A percentile compares a stretch with the other conserved stretches of the same genome.
Conservation (phyloP, 768 basidiomycete genomes). For the Cystofilobasidium bisporidii region DNA sequence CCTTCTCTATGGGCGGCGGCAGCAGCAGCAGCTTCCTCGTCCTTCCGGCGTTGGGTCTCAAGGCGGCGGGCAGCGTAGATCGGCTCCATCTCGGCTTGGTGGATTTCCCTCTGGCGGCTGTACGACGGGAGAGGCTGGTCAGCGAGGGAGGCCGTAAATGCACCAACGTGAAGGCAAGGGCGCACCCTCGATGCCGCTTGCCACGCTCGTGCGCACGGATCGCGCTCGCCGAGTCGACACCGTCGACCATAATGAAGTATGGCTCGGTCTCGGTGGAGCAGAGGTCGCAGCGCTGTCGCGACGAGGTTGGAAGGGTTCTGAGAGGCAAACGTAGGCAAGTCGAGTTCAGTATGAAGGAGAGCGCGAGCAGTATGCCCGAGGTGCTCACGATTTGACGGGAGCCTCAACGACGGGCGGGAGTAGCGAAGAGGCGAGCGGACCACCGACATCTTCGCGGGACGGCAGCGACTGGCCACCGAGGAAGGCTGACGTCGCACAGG, state of each 20-base stretch:
- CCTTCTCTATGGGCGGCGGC: background rate
- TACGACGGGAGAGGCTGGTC: too few relatives aligned
- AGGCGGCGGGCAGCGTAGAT: background rate
- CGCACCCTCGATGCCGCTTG: conserved; percentile 13
- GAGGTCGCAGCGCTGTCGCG: background rate
- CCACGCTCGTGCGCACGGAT: conserved; percentile 5
- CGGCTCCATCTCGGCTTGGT: background rate
- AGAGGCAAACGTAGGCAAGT: too few relatives aligned
- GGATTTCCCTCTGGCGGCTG: background rate
- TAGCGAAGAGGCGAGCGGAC: background rate
- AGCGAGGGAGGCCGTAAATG: too few relatives aligned
- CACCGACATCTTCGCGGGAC: background rate
- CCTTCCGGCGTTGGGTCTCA: background rate
- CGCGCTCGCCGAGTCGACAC: background rate
- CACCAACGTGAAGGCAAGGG: too few relatives aligned
- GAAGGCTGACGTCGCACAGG: conserved; percentile 13
- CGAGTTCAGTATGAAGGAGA: too few relatives aligned
- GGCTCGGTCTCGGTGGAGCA: conserved; percentile 11
- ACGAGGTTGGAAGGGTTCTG: background rate
- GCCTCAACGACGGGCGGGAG: background rate
- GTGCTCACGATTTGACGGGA: conserved; percentile 1
- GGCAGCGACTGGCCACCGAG: background rate
- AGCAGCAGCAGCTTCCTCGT: background rate
- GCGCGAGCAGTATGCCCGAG: too few relatives aligned
- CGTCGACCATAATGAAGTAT: conserved; percentile 15